Evolutionary conservation across 257 asterid species (phyloP).

Genomic region (Parsonsia alboflavescens): DNA sequence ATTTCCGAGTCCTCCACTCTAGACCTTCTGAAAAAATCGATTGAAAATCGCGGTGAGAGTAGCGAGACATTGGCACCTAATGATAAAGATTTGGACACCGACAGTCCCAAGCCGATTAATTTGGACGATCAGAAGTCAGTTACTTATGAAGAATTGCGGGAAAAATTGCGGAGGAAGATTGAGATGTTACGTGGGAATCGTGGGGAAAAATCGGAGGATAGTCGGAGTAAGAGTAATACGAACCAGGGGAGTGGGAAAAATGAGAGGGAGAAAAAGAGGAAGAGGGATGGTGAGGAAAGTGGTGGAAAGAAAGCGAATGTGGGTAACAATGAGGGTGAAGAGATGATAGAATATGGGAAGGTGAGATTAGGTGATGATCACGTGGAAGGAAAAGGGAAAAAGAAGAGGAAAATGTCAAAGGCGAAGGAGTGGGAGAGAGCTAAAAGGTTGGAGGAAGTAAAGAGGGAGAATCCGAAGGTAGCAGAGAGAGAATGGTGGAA

Average conservation of each 20-base stretch:
- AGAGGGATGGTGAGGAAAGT: slow-evolving; percentile 28
- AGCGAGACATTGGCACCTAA: slow-evolving; percentile 4
- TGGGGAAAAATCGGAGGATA: slow-evolving; percentile 22
- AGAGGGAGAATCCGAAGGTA: slow-evolving; percentile 48
- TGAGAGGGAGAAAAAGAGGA: slow-evolving; percentile 36
- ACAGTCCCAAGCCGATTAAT: slow-evolving; percentile 10
- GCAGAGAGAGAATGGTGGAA: slow-evolving; percentile 79
- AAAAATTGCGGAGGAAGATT: slow-evolving; percentile 54
- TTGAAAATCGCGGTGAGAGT: neutral
- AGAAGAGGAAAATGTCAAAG: slow-evolving; percentile 60
- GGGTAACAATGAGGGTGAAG: slow-evolving; percentile 36
- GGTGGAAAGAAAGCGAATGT: slow-evolving; percentile 23
- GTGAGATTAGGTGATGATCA: slow-evolving; percentile 64
- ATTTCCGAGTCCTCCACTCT: slow-evolving; percentile 47
- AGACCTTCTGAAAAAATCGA: slow-evolving; percentile 40
- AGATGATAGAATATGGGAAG: slow-evolving; percentile 69
- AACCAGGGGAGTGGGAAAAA: slow-evolving; percentile 20
- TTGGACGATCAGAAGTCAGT: slow-evolving; percentile 39
- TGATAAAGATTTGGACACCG: neutral
- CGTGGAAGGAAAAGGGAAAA: slow-evolving; percentile 29
- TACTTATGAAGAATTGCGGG: slow-evolving; percentile 71
- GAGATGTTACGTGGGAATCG: slow-evolving; percentile 66
- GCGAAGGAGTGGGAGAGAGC: slow-evolving; percentile 55
- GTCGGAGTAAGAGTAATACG: slow-evolving; percentile 30
- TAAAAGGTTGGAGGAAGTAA: slow-evolving; percentile 58